Evolutionary conservation across 495 filamentous ascomycete species (phyloP).

Genomic region (Cercophora samala): DNA sequence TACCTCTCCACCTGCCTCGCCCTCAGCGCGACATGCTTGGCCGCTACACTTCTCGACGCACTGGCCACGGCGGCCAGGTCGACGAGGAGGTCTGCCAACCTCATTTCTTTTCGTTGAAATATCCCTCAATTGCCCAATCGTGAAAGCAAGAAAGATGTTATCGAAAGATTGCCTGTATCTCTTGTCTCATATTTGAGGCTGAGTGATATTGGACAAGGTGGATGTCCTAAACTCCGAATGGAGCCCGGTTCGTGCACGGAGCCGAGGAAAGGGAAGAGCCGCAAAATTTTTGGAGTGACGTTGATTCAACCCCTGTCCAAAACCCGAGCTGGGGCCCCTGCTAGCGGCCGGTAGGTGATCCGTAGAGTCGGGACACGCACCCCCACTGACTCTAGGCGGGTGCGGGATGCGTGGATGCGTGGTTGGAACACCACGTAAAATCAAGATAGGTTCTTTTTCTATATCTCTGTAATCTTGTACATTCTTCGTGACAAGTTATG

Average conservation of each 20-base stretch:
- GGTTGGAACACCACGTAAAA: neutral
- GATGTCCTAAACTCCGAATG: neutral
- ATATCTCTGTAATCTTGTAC: no score
- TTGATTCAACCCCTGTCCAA: conserved; percentile 2
- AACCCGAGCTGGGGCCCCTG: conserved; percentile 9
- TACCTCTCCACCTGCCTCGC: conserved; percentile 75
- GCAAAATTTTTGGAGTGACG: conserved; percentile 18
- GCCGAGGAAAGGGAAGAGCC: neutral
- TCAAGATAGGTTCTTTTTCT: neutral
- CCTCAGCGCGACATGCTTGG: conserved; percentile 76
- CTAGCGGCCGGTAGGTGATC: conserved; percentile 24
- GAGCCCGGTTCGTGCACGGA: neutral
- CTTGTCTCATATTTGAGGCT: neutral
- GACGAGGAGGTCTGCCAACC: conserved; percentile 56
- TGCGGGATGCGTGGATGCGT: neutral
- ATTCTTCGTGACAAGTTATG: no score
- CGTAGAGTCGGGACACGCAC: conserved; percentile 12
- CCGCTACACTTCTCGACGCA: conserved; percentile 71
- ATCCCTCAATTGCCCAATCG: neutral
- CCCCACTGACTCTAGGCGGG: neutral
- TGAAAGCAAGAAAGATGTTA: neutral
- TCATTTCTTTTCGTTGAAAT: conserved; percentile 29
- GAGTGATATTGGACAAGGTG: neutral
- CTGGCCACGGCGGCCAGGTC: conserved; percentile 76
- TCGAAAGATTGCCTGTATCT: no score